Base-by-base conservation (phyloP, 768 basidiomycete species). In the Termitomyces titanicus region DNA sequence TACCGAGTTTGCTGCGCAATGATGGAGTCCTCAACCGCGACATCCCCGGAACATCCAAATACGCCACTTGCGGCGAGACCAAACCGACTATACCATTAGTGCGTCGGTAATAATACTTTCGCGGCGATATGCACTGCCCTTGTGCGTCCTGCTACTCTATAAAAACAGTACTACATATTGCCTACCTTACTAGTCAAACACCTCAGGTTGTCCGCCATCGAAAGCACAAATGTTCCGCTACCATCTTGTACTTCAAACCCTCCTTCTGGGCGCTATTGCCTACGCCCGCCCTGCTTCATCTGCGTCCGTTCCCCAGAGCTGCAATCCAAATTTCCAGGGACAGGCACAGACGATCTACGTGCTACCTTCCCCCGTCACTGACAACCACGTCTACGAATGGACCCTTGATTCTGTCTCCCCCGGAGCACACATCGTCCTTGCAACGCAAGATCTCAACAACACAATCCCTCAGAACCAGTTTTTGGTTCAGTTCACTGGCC, bases 261-360 rank as follows among this genome's bases (percentile, higher is more conserved):
- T 53, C 20, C 47, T 55, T 15, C 35, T 56, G 18, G 43, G 43
- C 27, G 29, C 42, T 37, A 31, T 53, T 38, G 34, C 55, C 35
- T n/a, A 74, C 31, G 73, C 77, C 69, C 42, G 40, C 70, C 67
- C n/a, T n/a, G 17, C 20, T 20, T 37, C 59, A 11, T 33, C 40
- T 33, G 39, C 69, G 66, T 15, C 17, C 12, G 29, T 29, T 42
- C 42, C 31, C 42, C 42, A 15, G 1, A 29, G 13, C 60, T 18
- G 62, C 31, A 58, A 42, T 18, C 51, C 55, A 6, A 52, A 51
- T 38, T 55, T 58, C 27, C 53, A 57, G 45, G 55, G 54, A 9
- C 48, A 51, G 11, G 39, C 49, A 17, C 50, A 60, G 25, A 54
- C 60, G 12, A 59, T 58, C 34, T 55, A 47, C 44, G 50, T 44